Evolutionary conservation across 495 filamentous ascomycete genomes (phyloP).

Genomic region (Collariella sp.): DNA sequence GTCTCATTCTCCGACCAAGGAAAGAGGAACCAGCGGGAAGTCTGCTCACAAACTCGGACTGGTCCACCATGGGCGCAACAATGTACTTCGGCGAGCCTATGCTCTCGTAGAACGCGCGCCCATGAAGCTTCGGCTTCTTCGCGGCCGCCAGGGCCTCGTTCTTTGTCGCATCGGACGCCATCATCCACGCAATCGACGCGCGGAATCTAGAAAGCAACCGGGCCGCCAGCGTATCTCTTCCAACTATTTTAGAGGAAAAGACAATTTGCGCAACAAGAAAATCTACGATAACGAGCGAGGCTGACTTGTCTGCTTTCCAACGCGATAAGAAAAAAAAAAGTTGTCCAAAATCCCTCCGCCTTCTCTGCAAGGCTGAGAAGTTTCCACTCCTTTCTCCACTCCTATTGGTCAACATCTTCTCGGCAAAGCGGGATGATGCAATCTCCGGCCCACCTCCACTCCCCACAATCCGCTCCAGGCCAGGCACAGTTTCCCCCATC

Average conservation of each 20-base stretch:
- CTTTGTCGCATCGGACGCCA: conserved; percentile 12
- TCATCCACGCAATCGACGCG: conserved; percentile 10
- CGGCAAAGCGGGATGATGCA: conserved; percentile 1
- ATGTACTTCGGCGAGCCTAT: conserved; percentile 85
- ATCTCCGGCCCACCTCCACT: neutral
- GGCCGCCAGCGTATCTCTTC: conserved; percentile 1
- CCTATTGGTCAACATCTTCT: neutral
- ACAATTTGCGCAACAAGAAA: neutral
- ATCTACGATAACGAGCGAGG: neutral
- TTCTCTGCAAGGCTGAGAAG: conserved; percentile 11
- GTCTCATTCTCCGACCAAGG: neutral
- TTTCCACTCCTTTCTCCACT: neutral
- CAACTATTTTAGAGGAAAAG: neutral
- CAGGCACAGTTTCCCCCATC: neutral
- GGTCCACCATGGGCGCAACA: conserved; percentile 95
- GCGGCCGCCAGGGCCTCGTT: neutral
- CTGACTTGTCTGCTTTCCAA: neutral
- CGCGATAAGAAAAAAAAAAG: neutral
- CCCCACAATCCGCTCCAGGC: neutral
- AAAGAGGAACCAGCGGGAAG: conserved; percentile 9
- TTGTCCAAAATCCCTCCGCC: neutral
- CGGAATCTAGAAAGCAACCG: neutral
- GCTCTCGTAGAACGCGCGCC: conserved; percentile 85
- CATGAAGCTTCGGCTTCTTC: conserved; percentile 55
- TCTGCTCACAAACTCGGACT: conserved; percentile 84